Base-by-base conservation (phyloP, 805 yeast species). In the Kuraishia capsulata region DNA sequence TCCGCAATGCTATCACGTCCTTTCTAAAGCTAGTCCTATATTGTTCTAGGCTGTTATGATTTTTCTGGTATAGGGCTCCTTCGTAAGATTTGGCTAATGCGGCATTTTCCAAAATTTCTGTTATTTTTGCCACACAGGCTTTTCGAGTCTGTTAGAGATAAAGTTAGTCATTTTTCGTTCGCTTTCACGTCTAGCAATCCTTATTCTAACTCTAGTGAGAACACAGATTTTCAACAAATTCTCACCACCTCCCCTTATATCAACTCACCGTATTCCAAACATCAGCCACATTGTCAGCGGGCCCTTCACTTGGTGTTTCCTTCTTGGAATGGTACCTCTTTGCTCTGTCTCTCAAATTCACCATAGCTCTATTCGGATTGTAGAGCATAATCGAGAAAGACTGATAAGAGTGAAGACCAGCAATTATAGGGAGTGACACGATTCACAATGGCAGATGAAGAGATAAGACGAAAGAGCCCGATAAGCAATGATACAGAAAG, bases 1-100 rank as follows among this genome's bases (percentile, higher is more conserved):
- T 56, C 37, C 20, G 21, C 33, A 58, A 30, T 1, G 62, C 61
- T 11, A 51, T 55, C 30, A 57, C 30, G 39, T 58, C 58, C 39
- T 58, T 57, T n/a, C 61, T 37, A 29, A 59, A 55, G 23, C 56
- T 34, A 14, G 44, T 43, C 35, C 47, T 53, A 33, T 59, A 59
- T 3, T 37, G 38, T 10, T 38, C 45, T 21, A 56, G 21, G 18
- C 51, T 43, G 18, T 40, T 30, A 11, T 39, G 41, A 32, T 42
- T 39, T 5, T 35, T 34, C 4, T 44, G 42, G 30, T 36, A 55
- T 10, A 59, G 44, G 1, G 31, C n/a, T n/a, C 37, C 21, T 30
- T 59, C 62, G 32, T 58, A 58, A 5, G 37, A 39, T 6, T 30
- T 25, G 0, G 59, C 48, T 4, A 54, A 1, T 2, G 29, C 19